phyloP scores from a whole-genome alignment of 1,284 basidiomycete genomes.

The Apiotrichum brassicae region DNA sequence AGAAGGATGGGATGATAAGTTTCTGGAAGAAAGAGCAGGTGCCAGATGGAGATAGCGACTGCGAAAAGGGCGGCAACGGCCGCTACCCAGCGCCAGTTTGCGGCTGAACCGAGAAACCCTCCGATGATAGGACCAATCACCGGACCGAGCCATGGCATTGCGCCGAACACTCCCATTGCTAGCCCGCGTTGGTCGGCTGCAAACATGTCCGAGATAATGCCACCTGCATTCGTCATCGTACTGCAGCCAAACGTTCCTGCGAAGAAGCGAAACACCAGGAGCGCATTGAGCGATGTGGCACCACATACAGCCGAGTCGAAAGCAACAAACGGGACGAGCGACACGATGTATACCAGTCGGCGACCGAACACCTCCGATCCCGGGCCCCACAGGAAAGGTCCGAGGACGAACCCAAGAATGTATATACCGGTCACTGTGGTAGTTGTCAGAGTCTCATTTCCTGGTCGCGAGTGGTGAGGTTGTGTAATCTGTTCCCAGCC shows the following conservation, averaged over 20 bases:
- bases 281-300: conserved; percentile 40
- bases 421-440: conserved; percentile 6
- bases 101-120: conserved; percentile 36
- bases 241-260: conserved; percentile 45
- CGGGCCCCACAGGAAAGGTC: conserved; percentile 26
- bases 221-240: conserved; percentile 48
- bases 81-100: conserved; percentile 53
- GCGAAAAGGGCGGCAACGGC: conserved; percentile 57
- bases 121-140: conserved; percentile 38
- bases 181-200: conserved; percentile 43
- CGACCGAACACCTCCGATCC: conserved; percentile 33
- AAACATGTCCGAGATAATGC: conserved; percentile 47
- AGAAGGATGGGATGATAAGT: conserved; percentile 48
- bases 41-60: conserved; percentile 33
- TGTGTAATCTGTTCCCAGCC: no score
- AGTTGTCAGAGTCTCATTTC: neutral
- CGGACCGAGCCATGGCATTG: conserved; percentile 46
- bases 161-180: conserved; percentile 51
- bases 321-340: conserved; percentile 42
- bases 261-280: conserved; percentile 49
- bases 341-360: conserved; percentile 40
- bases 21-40: conserved; percentile 42
- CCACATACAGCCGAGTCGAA: conserved; percentile 48
- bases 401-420: conserved; percentile 7
- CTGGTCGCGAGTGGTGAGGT: no score